phyloP scores from a whole-genome alignment of 495 filamentous ascomycete genomes.

The Penicillium soppii region DNA sequence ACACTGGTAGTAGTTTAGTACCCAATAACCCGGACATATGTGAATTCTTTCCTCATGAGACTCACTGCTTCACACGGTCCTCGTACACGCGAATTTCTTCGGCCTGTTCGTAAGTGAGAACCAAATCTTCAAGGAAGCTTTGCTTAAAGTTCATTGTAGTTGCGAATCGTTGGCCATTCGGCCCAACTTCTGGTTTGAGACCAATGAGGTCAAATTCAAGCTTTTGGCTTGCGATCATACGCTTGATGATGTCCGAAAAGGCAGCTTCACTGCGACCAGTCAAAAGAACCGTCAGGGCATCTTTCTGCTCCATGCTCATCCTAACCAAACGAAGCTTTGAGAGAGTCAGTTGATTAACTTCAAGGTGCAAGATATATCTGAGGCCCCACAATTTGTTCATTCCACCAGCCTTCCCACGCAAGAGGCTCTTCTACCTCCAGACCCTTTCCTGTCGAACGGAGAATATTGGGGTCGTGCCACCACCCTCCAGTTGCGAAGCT shows the following conservation, averaged over 20 bases:
- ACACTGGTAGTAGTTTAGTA: constrained; percentile 45
- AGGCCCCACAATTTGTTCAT: constrained; percentile 71
- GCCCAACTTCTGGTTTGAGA: constrained; percentile 82
- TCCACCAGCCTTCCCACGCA: constrained; percentile 96
- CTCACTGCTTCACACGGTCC: constrained; percentile 64
- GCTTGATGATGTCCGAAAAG: constrained; percentile 78
- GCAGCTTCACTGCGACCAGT: constrained; percentile 80
- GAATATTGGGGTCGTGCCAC: constrained; percentile 92
- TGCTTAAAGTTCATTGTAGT: constrained; percentile 90
- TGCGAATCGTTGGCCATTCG: constrained; percentile 68
- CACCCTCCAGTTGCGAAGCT: constrained; percentile 84
- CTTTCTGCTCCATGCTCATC: constrained; percentile 82
- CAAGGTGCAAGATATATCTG: neutral
- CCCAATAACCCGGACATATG: neutral
- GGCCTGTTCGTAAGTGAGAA: constrained; percentile 80
- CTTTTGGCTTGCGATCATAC: constrained; percentile 74
- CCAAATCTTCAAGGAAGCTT: constrained; percentile 69
- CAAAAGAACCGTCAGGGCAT: constrained; percentile 81
- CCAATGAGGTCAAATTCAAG: constrained; percentile 88
- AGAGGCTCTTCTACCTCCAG: constrained; percentile 76
- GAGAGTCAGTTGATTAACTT: constrained; percentile 24
- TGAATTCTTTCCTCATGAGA: neutral
- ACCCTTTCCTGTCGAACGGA: constrained; percentile 84
- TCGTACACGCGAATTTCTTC: constrained; percentile 77
- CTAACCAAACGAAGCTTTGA: constrained; percentile 68